Conservation (phyloP, 2,329 filamentous ascomycete species). For the Helotiales sp. region DNA sequence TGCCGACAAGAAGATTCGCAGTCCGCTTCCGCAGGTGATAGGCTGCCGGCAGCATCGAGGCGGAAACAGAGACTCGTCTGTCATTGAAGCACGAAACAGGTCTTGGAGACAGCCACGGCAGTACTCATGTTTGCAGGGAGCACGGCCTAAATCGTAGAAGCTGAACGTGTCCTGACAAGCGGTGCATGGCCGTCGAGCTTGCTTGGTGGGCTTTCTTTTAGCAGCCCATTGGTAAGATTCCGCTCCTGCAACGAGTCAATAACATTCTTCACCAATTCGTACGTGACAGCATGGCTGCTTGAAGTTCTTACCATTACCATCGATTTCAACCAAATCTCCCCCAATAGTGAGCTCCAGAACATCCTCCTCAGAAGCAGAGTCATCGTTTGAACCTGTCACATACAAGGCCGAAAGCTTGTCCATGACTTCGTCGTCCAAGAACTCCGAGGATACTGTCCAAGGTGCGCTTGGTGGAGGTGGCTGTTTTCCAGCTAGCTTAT, state of each 20-base stretch:
- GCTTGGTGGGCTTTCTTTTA: not conserved
- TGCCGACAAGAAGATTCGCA: slow-evolving; percentile 38
- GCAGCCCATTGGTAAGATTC: slow-evolving; percentile 11
- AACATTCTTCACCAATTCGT: not conserved
- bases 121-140: slow-evolving; percentile 49
- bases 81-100: slow-evolving; percentile 46
- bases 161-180: not conserved
- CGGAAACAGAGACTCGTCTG: slow-evolving; percentile 53
- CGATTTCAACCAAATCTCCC: not conserved
- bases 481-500: slow-evolving; percentile 10
- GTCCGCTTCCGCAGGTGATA: slow-evolving; percentile 27
- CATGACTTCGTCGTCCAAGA: slow-evolving; percentile 22
- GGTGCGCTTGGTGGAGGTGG: not conserved
- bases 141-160: slow-evolving; percentile 16
- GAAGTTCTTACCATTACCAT: not conserved
- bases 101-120: slow-evolving; percentile 48
- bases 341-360: not conserved
- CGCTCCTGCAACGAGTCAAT: not conserved
- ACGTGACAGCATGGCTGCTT: not conserved
- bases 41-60: slow-evolving; percentile 49
- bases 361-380: not conserved
- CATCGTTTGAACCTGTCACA: slow-evolving; percentile 1
- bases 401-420: slow-evolving; percentile 23
- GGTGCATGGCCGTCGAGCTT: not conserved
- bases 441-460: not conserved